Evolutionary conservation across 805 yeast genomes (phyloP).

Genomic region (Grigorovia humatica): DNA sequence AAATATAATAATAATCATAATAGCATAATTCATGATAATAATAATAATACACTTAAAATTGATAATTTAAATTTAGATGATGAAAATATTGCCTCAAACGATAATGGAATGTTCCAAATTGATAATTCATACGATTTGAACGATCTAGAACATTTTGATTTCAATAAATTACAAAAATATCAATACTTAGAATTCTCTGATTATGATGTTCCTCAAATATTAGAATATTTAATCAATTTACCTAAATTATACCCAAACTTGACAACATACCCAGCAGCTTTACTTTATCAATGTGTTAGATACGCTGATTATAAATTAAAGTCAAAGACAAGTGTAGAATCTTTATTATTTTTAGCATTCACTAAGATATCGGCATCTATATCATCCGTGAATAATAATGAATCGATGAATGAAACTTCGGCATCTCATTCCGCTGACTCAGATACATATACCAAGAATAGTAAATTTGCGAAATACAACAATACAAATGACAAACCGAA

Average conservation of each 20-base stretch:
- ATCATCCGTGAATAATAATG: constrained; percentile 16
- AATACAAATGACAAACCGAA: constrained; percentile 1
- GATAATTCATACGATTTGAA: background rate
- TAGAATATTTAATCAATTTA: constrained; percentile 48
- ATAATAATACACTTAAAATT: background rate
- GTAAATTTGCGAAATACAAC: background rate
- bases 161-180: constrained; percentile 42
- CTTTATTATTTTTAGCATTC: constrained; percentile 48
- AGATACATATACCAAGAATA: background rate
- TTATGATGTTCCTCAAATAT: constrained; percentile 61
- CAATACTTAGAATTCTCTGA: constrained; percentile 57
- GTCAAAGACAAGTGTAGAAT: constrained; percentile 46
- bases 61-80: constrained; percentile 5
- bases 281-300: constrained; percentile 58
- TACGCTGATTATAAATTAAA: constrained; percentile 48
- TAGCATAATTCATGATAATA: too few species aligned
- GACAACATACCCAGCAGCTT: constrained; percentile 52
- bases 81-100: background rate
- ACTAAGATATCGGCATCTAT: constrained; percentile 53
- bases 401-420: constrained; percentile 1
- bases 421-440: constrained; percentile 25
- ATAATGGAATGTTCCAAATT: constrained; percentile 4
- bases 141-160: constrained; percentile 35
- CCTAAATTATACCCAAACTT: constrained; percentile 43
- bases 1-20: constrained; percentile 7